Evolutionary conservation across 306 rosid species (phyloP), one percentile per base, ranked within the genome.

Genomic region (Alnus glutinosa): DNA sequence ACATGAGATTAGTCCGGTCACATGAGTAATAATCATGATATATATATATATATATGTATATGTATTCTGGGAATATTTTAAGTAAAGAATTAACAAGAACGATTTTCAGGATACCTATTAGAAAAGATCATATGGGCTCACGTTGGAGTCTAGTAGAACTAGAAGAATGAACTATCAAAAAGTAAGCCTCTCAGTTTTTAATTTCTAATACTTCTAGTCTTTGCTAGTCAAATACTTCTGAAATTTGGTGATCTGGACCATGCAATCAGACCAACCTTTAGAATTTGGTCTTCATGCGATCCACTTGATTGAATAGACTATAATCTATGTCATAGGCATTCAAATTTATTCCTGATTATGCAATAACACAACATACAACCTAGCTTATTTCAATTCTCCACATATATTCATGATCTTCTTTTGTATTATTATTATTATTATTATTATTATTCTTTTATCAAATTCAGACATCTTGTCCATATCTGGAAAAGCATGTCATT

Each of bases 1-100:
- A 48, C 9, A 48, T 69, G 76, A 77, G 73, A 54, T 39, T 79
- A 9, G 75, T 16, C 57, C 10, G 63, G 78, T 64, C 9, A 71
- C 14, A 61, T 61, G 71, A 59, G 16, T 55, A 71, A 6, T 74
- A 80, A 46, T 70, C 37, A 55, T 51, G 68, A 1, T 36, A 64
- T 23, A 23, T 23, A 23, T 23, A 23, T 23, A 23, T 23, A 23
- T 23, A 23, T 23, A 23, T 23, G 0, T 23, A 23, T 23, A 23
- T 23, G 0, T 23, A 39, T 32, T 37, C 46, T 1, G 72, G 64
- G 55, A 71, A 47, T 7, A 58, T 58, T 19, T 3, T 2, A 54
- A 14, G 58, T 4, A 1, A 54, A 54, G 58, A 54, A 4, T 14
- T 18, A 14, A 15, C 8, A 54, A 54, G 52, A 49, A 49, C 13